Evolutionary conservation across 352 stramenopile species (phyloP).

Genomic region (Pythium aquatile): DNA sequence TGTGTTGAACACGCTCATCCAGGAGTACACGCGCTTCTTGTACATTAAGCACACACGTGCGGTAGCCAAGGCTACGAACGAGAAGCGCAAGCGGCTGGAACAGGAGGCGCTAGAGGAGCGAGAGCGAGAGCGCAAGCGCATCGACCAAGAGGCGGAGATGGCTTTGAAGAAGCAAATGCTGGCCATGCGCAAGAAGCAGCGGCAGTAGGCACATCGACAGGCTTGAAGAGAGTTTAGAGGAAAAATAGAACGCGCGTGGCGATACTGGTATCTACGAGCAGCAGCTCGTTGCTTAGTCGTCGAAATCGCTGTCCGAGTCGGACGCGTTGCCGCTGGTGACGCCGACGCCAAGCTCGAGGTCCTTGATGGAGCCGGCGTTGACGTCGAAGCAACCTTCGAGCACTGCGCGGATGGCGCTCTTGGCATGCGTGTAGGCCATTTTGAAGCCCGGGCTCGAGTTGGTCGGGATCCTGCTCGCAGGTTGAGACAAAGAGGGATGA

Average conservation of each 20-base stretch:
- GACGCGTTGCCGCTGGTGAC: conserved; percentile 56
- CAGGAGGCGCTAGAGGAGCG: conserved; percentile 55
- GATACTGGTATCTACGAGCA: not conserved
- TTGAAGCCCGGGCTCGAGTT: conserved; percentile 83
- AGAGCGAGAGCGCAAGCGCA: conserved; percentile 63
- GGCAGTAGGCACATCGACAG: conserved; percentile 9
- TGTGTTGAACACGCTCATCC: conserved; percentile 64
- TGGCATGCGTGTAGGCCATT: conserved; percentile 89
- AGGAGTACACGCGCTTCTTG: conserved; percentile 85
- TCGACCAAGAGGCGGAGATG: conserved; percentile 62
- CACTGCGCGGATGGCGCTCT: conserved; percentile 72
- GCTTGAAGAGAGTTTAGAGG: not conserved
- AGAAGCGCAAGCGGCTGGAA: conserved; percentile 72
- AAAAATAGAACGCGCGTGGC: not conserved
- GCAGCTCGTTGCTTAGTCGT: conserved; percentile 38
- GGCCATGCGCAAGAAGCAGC: conserved; percentile 73
- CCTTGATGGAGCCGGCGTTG: conserved; percentile 72
- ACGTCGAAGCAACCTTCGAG: conserved; percentile 82
- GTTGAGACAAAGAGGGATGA: not conserved
- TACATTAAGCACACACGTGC: conserved; percentile 82
- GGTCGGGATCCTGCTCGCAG: conserved; percentile 54
- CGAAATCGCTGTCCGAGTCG: conserved; percentile 86
- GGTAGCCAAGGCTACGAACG: conserved; percentile 60
- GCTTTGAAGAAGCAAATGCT: conserved; percentile 81
- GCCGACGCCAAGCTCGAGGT: conserved; percentile 66